Base-by-base conservation (phyloP, 1,284 basidiomycete genomes). In the Taiwanofungus camphoratus region DNA sequence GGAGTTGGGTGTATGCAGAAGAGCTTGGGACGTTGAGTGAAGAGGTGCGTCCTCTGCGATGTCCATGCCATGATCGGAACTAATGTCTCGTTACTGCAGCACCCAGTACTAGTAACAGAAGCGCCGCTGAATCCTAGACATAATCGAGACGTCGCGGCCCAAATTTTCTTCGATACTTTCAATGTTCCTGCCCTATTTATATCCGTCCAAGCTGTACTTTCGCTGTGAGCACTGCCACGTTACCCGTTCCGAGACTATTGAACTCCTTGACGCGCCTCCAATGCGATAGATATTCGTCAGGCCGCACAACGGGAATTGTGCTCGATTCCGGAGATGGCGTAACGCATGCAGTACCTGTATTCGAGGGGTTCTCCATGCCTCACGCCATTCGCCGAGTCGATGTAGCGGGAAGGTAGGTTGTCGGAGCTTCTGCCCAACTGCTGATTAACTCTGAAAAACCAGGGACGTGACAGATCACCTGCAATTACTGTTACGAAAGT, bases 151-250 rank as follows among this genome's bases (percentile, higher is more conserved):
- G 76, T 92, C 37, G 92, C 94, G 15, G 94, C 94, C 6, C 93
- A 97, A 65, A 95, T 97, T 69, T 96, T 98, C 68, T 98, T 97
- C 65, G 94, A 98, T 61, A 97, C 94, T 3, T 97, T 97, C 79
- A 99, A 99, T 64, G 96, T 99, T 15, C 96, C 96, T 16, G 96
- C 96, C 6, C 71, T 99, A 48, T 99, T 93, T 69, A 95, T 90
- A 13, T 94, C 91, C 37, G 91, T 99, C 3, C 96, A 99, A 69
- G 96, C 96, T 20, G 95, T 99, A 16, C 71, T 99, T 43, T 92
- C 92, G 53, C 68, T 99, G 92, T 96, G 61, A 64, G 86, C 67
- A 4, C 8, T 22, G 16, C 40, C 22, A 32, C 29, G 56, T 36
- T 33, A 4, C 5, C 20, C 1, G 38, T 29, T 3, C 13, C 32